These are phyloP conservation scores for Fomitopsis serialis DNA, from an alignment of 768 basidiomycete species.

Conservation along the genomic window DNA sequence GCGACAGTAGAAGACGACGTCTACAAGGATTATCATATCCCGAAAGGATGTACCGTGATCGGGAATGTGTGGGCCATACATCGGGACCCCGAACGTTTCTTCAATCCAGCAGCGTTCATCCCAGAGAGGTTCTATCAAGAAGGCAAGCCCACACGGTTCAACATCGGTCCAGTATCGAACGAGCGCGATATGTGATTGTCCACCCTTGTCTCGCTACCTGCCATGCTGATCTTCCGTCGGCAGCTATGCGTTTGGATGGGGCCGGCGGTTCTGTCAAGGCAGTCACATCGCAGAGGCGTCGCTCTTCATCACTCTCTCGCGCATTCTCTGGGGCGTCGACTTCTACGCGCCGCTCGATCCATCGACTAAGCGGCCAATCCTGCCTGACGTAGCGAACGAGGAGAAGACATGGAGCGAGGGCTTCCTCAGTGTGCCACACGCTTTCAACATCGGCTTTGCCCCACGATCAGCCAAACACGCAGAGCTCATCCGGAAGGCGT, in stretches of 20 bases:
- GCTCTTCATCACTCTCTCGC: slow-evolving; percentile 10
- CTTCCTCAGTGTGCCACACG: slow-evolving; percentile 2
- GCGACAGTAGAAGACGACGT: slow-evolving; percentile 15
- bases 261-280: slow-evolving; percentile 15
- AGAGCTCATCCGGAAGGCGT: not conserved
- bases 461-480: too few relatives aligned
- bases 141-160: slow-evolving; percentile 2
- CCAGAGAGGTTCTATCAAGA: slow-evolving; percentile 16
- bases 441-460: slow-evolving; percentile 3
- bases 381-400: slow-evolving; percentile 7
- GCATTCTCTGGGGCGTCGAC: slow-evolving; percentile 5
- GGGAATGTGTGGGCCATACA: slow-evolving; percentile 23
- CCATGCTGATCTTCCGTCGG: not conserved
- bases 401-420: slow-evolving; percentile 6
- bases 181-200: not conserved
- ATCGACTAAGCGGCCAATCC: not conserved
- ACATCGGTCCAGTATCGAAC: slow-evolving; percentile 6
- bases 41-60: slow-evolving; percentile 19
- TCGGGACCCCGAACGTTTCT: slow-evolving; percentile 14
- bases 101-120: slow-evolving; percentile 14
- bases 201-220: too few relatives aligned
- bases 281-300: slow-evolving; percentile 12
- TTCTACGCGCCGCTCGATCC: slow-evolving; percentile 2
- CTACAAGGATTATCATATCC: slow-evolving; percentile 22
- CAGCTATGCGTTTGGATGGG: slow-evolving; percentile 16